phyloP scores from a whole-genome alignment of 306 rosid genomes.

The Elaeagnus macrophylla region DNA sequence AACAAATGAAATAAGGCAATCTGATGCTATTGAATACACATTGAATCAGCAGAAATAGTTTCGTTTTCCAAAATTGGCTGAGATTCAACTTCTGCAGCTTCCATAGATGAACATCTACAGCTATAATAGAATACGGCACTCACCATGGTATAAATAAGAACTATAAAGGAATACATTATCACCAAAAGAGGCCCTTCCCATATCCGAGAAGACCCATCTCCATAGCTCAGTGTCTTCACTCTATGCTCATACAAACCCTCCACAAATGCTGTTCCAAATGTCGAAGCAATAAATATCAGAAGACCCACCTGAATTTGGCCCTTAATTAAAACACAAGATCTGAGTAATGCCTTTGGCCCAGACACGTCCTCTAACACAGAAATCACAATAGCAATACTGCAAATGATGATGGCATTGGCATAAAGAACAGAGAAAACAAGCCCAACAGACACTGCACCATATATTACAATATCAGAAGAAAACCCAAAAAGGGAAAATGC shows the following conservation, averaged over 20 bases:
- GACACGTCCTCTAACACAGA: constrained; percentile 84
- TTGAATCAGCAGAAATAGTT: constrained; percentile 24
- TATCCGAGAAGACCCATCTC: constrained; percentile 86
- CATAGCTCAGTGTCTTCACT: constrained; percentile 89
- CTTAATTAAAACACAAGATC: constrained; percentile 56
- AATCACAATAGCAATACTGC: constrained; percentile 71
- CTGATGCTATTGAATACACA: constrained; percentile 40
- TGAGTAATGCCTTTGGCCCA: constrained; percentile 80
- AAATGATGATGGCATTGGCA: constrained; percentile 75
- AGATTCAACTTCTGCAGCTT: constrained; percentile 30
- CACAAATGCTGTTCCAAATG: constrained; percentile 82
- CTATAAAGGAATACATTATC: constrained; percentile 79
- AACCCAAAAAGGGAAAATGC: constrained; percentile 51
- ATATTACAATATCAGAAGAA: constrained; percentile 37
- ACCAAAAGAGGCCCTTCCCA: constrained; percentile 99
- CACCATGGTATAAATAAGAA: constrained; percentile 88
- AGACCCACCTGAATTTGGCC: constrained; percentile 94
- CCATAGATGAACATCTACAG: constrained; percentile 24
- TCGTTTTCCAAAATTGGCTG: constrained; percentile 44
- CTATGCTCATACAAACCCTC: constrained; percentile 92
- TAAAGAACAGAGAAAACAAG: constrained; percentile 62
- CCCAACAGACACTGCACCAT: constrained; percentile 55
- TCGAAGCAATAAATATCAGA: constrained; percentile 71
- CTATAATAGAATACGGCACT: constrained; percentile 27
- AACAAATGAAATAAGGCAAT: constrained; percentile 17